Conservation (phyloP, 768 basidiomycete genomes). For the Boletus coccyginus region DNA sequence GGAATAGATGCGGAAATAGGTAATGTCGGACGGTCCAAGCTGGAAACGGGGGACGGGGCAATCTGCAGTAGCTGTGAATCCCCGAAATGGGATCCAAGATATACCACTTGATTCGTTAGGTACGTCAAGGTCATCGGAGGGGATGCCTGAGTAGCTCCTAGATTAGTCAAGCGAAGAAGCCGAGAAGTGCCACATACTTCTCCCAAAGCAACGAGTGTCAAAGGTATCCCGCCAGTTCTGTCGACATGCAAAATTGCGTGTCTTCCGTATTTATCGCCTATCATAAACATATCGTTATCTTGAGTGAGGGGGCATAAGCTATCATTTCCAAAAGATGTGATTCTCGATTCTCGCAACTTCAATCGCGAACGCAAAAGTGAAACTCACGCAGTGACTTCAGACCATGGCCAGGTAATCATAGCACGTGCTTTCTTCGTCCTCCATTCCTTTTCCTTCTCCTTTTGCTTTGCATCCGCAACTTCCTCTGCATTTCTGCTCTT, state of each 20-base stretch:
- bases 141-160: conserved; percentile 49
- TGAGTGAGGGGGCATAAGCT: conserved; percentile 55
- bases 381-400: conserved; percentile 64
- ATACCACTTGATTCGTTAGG: conserved; percentile 66
- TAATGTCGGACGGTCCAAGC: conserved; percentile 42
- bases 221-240: conserved; percentile 32
- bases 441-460: conserved; percentile 54
- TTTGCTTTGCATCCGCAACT: conserved; percentile 46
- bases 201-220: conserved; percentile 66
- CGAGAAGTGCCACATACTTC: conserved; percentile 45
- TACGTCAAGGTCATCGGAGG: conserved; percentile 70
- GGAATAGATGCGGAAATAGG: conserved; percentile 49
- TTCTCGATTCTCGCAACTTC: not conserved
- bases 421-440: conserved; percentile 55
- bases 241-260: conserved; percentile 63
- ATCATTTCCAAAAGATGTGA: conserved; percentile 1
- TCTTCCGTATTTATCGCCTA: conserved; percentile 72
- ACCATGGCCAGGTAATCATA: conserved; percentile 73
- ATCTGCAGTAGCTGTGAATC: conserved; percentile 77
- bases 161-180: conserved; percentile 5
- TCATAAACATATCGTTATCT: conserved; percentile 46
- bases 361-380: not conserved
- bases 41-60: conserved; percentile 41
- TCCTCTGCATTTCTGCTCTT: conserved; percentile 43
- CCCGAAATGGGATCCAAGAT: conserved; percentile 78